Base-by-base conservation (phyloP, 495 filamentous ascomycete species). In the Podospora pseudoanserina region DNA sequence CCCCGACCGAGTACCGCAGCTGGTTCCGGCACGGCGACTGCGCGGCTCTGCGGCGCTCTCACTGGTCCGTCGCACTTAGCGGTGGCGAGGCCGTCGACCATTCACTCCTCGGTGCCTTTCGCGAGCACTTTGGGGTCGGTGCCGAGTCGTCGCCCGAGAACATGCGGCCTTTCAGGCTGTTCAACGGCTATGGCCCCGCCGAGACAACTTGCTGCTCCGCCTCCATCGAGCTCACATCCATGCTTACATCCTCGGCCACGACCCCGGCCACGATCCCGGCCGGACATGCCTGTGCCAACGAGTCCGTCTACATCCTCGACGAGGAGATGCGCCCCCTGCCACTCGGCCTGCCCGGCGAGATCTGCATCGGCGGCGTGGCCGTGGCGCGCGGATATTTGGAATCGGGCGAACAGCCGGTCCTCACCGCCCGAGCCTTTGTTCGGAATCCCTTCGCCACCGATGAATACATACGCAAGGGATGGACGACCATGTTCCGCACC, bases 241-340 rank as follows among this genome's bases (percentile, higher is more conserved):
- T 4, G 32, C 53, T 20, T 20, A 34, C 20, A 1, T 28, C 20
- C 54, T 27, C n/a, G 55, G 32, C 16, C 15, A 19, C 5, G 26
- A 9, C 44, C 9, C 18, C 44, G 18, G 44, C 57, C 49, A n/a
- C 32, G 3, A 61, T 69, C 28, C 54, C 67, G 0, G 65, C 53
- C 18, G 73, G 78, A 5, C n/a, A 67, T 20, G 1, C 65, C 53
- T 11, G 65, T 49, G 68, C 76, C 1, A 81, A 84, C 20, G 79
- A 79, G 56, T 62, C 71, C 3, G 64, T 76, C 7, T 83, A 82
- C 69, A 75, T 88, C 49, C 63, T 88, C 2, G 84, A 86, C 56
- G 67, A 79, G n/a, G 27, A 73, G 5, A 26, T 80, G 6, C 70
- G 79, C 0, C 79, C 81, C 2, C 56, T 89, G 0, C 79, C 80